A percentile compares a stretch with the other conserved stretches of the same genome.
Conservation (phyloP, 2,329 filamentous ascomycete genomes). For the Cordyceps militaris region DNA sequence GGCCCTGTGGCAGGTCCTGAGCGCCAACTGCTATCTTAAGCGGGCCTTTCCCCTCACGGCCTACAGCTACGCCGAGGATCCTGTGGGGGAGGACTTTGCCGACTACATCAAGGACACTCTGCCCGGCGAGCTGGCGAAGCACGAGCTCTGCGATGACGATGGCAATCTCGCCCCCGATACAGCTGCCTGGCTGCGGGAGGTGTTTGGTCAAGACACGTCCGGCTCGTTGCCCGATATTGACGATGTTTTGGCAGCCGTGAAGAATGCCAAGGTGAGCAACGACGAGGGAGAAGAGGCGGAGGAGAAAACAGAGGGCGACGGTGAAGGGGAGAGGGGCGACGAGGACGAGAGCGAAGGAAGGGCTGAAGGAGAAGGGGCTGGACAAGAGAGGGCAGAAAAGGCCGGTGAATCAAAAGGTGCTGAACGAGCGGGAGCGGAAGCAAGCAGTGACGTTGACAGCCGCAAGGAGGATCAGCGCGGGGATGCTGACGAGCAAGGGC, state of each 20-base stretch:
- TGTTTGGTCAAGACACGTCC: neutral
- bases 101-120: conserved; percentile 4
- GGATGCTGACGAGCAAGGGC: neutral
- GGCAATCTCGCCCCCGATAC: neutral
- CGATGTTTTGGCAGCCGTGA: neutral
- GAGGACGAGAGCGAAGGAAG: neutral
- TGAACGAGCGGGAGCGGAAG: neutral
- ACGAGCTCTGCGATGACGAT: neutral
- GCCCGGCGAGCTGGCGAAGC: neutral
- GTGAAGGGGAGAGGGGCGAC: neutral
- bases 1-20: conserved; percentile 12
- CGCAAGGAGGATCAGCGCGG: neutral
- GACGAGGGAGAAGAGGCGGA: neutral
- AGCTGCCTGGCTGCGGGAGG: neutral
- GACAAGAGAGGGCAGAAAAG: neutral
- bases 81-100: conserved; percentile 8
- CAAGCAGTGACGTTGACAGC: neutral
- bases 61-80: conserved; percentile 9
- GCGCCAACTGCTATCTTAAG: conserved; percentile 9
- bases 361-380: neutral
- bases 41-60: conserved; percentile 6
- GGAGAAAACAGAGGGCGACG: neutral
- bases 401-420: too few species aligned
- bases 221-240: conserved; percentile 6
- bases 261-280: neutral